Evolutionary conservation across 306 rosid species (phyloP).

Genomic region (Castanea mollissima): DNA sequence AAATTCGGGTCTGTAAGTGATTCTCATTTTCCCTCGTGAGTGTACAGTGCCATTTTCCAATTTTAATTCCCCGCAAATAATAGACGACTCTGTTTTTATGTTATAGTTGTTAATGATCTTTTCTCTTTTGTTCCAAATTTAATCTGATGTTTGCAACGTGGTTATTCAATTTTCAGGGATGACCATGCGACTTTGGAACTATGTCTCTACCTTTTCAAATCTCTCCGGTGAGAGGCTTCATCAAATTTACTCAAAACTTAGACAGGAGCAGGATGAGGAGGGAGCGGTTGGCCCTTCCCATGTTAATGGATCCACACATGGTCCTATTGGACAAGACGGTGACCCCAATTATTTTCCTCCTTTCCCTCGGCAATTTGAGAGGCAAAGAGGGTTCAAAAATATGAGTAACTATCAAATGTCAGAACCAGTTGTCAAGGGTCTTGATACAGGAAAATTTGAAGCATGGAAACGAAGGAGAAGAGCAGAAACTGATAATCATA

Average conservation of each 20-base stretch:
- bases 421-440: constrained; percentile 58
- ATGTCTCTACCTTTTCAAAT: constrained; percentile 93
- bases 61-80: not conserved
- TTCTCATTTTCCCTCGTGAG: not conserved
- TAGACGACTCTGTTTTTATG: not conserved
- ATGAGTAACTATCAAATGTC: constrained; percentile 39
- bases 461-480: constrained; percentile 93
- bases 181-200: constrained; percentile 94
- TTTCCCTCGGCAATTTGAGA: constrained; percentile 44
- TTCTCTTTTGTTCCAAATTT: not conserved
- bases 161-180: constrained; percentile 54
- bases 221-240: constrained; percentile 94
- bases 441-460: constrained; percentile 63
- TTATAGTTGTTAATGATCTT: not conserved
- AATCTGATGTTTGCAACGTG: not conserved
- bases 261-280: constrained; percentile 73
- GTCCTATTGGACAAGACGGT: constrained; percentile 55
- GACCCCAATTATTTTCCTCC: constrained; percentile 39
- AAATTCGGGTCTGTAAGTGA: not conserved
- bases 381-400: constrained; percentile 63
- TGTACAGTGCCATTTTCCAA: not conserved
- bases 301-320: constrained; percentile 57
- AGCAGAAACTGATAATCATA: constrained; percentile 58
- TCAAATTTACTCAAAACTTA: constrained; percentile 88
- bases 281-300: constrained; percentile 75